Conservation (phyloP, 1,139 yeast genomes). For the Suhomyces chickasaworum region DNA sequence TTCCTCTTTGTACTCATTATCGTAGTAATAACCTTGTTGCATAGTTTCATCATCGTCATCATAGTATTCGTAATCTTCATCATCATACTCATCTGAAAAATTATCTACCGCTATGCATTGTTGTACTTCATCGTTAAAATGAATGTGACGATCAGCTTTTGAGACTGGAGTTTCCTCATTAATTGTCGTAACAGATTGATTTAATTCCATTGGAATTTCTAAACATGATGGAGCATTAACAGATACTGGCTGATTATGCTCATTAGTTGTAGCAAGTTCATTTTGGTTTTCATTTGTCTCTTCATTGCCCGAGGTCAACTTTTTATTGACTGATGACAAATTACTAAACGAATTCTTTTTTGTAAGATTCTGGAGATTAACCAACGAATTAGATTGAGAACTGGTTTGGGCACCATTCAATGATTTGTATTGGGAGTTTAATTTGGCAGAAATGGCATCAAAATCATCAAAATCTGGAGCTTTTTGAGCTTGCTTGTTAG, state of each 20-base stretch:
- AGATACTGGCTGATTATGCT: not conserved
- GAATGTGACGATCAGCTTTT: conserved; percentile 64
- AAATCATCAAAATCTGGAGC: conserved; percentile 55
- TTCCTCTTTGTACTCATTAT: conserved; percentile 6
- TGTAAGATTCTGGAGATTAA: conserved; percentile 19
- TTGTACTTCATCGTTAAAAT: conserved; percentile 89
- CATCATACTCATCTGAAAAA: conserved; percentile 35
- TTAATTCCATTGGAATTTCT: not conserved
- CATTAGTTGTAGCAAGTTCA: not conserved
- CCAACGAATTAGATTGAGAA: conserved; percentile 21
- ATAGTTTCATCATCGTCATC: conserved; percentile 23
- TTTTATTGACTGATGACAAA: conserved; percentile 4
- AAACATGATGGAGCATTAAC: not conserved
- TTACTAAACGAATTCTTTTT: conserved; percentile 14
- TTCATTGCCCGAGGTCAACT: not conserved
- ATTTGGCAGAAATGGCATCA: conserved; percentile 59
- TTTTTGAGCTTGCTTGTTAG: conserved; percentile 16
- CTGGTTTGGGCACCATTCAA: conserved; percentile 18
- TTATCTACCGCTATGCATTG: conserved; percentile 79
- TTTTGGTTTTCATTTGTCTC: not conserved
- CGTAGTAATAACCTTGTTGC: conserved; percentile 14
- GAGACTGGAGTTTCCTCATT: not conserved
- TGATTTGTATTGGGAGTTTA: conserved; percentile 56
- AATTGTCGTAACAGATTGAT: not conserved
- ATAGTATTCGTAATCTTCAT: conserved; percentile 24